Percentiles rank a stretch among this genome's conserved stretches.
Conservation (phyloP, 164 flowering plant species). For the Annona cherimola region DNA sequence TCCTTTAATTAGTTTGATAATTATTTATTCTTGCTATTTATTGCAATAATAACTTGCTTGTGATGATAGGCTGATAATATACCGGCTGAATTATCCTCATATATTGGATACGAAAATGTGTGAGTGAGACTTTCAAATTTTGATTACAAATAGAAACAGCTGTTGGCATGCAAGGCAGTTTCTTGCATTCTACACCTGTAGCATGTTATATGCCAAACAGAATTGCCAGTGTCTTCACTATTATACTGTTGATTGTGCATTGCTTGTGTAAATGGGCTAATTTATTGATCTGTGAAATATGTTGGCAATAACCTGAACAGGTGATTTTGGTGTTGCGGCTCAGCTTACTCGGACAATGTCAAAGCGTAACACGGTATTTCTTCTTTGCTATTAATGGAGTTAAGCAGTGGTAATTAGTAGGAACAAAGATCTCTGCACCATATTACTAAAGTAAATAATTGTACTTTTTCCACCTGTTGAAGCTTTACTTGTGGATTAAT, state of each 20-base stretch:
- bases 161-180: background rate
- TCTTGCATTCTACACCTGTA: background rate
- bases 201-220: background rate
- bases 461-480: too few relatives aligned
- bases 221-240: background rate
- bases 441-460: too few relatives aligned
- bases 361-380: conserved; percentile 90
- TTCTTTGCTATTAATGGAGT: conserved; percentile 1
- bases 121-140: too few relatives aligned
- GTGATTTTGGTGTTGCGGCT: conserved; percentile 99
- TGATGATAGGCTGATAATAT: background rate
- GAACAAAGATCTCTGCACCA: too few relatives aligned
- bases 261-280: background rate
- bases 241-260: background rate
- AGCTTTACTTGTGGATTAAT: too few relatives aligned
- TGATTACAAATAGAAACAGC: background rate
- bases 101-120: background rate
- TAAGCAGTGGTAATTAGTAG: background rate
- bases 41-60: background rate
- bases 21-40: background rate
- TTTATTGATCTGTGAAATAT: background rate
- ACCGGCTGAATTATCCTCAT: background rate
- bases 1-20: background rate
- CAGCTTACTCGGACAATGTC: conserved; percentile 99
- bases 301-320: conserved; percentile 28